Percentiles rank a stretch among this genome's conserved stretches.
These are phyloP conservation scores for Acer yangbiense DNA, from an alignment of 345 rosid genomes.

Conservation along the genomic window DNA sequence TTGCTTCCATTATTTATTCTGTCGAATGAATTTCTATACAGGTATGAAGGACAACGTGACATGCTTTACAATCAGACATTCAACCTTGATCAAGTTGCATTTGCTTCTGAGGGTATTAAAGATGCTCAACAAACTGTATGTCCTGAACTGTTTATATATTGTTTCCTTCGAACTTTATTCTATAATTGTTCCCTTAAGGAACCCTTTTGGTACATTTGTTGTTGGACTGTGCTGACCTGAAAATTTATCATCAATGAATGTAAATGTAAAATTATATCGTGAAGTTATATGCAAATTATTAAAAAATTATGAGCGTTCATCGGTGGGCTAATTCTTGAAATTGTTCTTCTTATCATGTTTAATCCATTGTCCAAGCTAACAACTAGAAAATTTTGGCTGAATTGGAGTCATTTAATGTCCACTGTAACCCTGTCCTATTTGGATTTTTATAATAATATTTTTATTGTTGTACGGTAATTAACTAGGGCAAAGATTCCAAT, in stretches of 20 bases:
- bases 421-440: background rate
- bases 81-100: slow-evolving; percentile 99
- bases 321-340: background rate
- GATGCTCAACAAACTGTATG: slow-evolving; percentile 99
- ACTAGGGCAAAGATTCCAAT: background rate
- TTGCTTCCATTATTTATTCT: slow-evolving; percentile 12
- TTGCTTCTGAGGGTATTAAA: slow-evolving; percentile 96
- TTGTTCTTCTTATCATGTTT: background rate
- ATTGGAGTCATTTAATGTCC: background rate
- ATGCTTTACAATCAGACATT: slow-evolving; percentile 97
- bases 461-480: background rate
- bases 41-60: slow-evolving; percentile 99
- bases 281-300: background rate
- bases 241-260: background rate
- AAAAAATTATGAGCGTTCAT: background rate
- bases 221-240: background rate
- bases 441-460: background rate
- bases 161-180: background rate
- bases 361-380: background rate
- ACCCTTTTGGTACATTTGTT: background rate
- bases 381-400: background rate
- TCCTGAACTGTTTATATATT: slow-evolving; percentile 10
- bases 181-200: background rate
- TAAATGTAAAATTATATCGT: background rate
- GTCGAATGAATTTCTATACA: slow-evolving; percentile 24